Percentiles rank a stretch among this genome's conserved stretches.
phyloP scores from a whole-genome alignment of 495 filamentous ascomycete genomes.

The Pseudevernia furfuracea region DNA sequence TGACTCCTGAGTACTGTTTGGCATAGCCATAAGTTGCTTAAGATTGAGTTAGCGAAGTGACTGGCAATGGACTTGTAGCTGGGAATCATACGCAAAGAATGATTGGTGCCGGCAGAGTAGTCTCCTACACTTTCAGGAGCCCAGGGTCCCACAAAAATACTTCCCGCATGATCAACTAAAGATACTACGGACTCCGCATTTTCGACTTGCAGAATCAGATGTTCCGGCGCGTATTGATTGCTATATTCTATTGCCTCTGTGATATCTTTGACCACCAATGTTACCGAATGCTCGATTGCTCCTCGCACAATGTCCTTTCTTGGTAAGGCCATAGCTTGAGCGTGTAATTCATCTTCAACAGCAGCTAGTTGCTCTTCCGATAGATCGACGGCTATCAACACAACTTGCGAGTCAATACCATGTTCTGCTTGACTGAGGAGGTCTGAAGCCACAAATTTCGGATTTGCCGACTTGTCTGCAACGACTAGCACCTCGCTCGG shows the following conservation, averaged over 20 bases:
- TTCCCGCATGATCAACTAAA: conserved; percentile 86
- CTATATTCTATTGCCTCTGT: conserved; percentile 79
- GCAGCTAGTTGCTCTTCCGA: conserved; percentile 59
- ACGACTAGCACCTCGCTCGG: conserved; percentile 94
- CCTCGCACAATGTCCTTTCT: conserved; percentile 87
- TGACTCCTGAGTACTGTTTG: conserved; percentile 96
- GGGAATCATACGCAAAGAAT: conserved; percentile 67
- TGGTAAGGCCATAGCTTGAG: conserved; percentile 80
- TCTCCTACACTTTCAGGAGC: conserved; percentile 96
- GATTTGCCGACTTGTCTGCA: conserved; percentile 83
- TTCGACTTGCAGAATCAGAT: conserved; percentile 84
- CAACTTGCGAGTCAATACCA: conserved; percentile 89
- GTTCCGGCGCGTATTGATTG: conserved; percentile 96
- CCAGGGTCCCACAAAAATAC: conserved; percentile 91
- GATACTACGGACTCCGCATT: conserved; percentile 63
- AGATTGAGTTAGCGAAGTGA: neutral
- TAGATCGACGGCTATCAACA: conserved; percentile 80
- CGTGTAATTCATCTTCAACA: conserved; percentile 85
- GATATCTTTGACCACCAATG: conserved; percentile 69
- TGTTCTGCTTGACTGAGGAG: conserved; percentile 94
- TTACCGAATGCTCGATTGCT: conserved; percentile 86
- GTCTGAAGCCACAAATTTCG: conserved; percentile 91
- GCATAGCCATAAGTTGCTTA: conserved; percentile 94
- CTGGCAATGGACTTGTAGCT: conserved; percentile 18
- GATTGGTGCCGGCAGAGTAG: conserved; percentile 96